Base-by-base conservation (phyloP, 257 asterid species). In the Anisodus acutangulus region DNA sequence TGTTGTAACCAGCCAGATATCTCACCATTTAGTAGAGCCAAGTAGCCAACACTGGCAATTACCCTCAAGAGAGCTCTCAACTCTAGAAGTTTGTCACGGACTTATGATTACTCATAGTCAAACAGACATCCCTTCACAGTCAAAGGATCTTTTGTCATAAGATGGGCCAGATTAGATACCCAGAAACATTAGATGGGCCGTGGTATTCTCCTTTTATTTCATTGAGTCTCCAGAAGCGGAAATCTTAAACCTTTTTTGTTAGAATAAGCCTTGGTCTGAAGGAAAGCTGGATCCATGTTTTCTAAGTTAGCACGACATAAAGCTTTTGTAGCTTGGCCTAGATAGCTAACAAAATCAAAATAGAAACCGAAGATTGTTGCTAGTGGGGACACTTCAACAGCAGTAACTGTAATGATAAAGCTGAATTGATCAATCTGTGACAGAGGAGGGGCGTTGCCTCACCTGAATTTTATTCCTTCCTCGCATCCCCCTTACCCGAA, bases 371-470 rank as follows among this genome's bases (percentile, higher is more conserved):
- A 10, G 22, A 22, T 7, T 49, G 43, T 74, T 11, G 19, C 80
- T 49, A 49, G n/a, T 49, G 80, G 58, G 0, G 80, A 19, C 80
- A 49, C 62, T 74, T 19, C 0, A 74, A 49, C 59, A 47, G 19
- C 59, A 72, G 47, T 3, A 45, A 6, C 58, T 72, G 80, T 72
- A 72, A 9, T 72, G 80, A 72, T 72, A 0, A 41, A 69, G 43
- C 31, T 69, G 78, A 69, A 41, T 69, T 69, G 78, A 39, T 17
- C 54, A 69, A 69, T 69, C 35, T 2, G 31, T 69, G 78, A 41
- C 31, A 4, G 16, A 41, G 53, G 31, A 8, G 6, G 19, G 41
- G 16, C 6, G 37, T 59, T 10, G 16, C 37, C 37, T 53, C 54
- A 19, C 43, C 43, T 3, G 17, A 74, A 47, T 22, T 74, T 8